Conservation (phyloP, 2,329 filamentous ascomycete species). For the Proliferodiscus dingleyae region DNA sequence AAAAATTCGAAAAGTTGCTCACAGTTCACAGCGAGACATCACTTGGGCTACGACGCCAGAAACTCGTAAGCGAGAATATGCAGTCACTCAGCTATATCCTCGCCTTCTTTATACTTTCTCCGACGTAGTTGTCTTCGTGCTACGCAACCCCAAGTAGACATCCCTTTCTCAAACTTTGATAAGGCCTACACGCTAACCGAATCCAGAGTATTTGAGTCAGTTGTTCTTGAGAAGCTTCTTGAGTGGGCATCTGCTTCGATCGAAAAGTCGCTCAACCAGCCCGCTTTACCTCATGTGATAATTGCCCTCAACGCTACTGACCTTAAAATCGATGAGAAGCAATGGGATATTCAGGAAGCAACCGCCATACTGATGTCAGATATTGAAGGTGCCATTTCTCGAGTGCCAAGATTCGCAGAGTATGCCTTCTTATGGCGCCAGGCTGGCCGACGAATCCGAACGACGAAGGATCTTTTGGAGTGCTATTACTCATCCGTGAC, state of each 20-base stretch:
- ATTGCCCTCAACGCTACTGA: conserved; percentile 11
- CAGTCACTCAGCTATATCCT: background rate
- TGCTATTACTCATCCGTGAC: conserved; percentile 6
- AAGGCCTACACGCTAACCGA: background rate
- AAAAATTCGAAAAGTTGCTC: too few species aligned
- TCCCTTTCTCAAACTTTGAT: background rate
- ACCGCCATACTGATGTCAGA: conserved; percentile 3
- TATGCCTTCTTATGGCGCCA: conserved; percentile 4
- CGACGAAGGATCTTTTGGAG: background rate
- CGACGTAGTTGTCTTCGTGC: conserved; percentile 2
- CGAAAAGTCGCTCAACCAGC: conserved; percentile 8
- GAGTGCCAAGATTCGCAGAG: background rate
- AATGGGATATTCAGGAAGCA: conserved; percentile 4
- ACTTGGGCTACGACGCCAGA: background rate
- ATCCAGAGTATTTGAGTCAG: background rate
- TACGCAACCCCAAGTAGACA: background rate
- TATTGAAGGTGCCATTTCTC: background rate
- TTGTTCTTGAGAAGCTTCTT: conserved; percentile 9
- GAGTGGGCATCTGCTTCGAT: conserved; percentile 7
- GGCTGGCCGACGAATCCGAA: background rate
- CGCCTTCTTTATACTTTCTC: background rate
- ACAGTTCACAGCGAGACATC: conserved; percentile 22
- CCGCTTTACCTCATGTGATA: conserved; percentile 7
- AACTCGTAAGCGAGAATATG: background rate
- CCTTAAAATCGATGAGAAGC: background rate